Evolutionary conservation across 228 moss, liverwort and hornwort species (phyloP).

Genomic region (Sphagnum fallax): DNA sequence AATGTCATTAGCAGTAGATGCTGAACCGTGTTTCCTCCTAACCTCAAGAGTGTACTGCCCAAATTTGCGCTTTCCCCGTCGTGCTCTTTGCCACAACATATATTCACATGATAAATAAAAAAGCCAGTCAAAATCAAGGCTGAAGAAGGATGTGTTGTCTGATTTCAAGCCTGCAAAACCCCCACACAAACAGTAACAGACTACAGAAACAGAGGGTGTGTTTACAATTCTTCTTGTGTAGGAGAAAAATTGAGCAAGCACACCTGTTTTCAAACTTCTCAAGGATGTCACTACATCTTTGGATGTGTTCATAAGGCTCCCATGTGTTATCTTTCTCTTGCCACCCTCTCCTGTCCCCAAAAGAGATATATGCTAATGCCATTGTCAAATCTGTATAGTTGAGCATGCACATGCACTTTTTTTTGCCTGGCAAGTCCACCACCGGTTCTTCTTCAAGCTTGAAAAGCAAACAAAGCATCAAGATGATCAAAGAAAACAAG

Average conservation of each 20-base stretch:
- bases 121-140: neutral
- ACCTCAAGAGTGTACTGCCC: conserved; percentile 67
- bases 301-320: conserved; percentile 90
- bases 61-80: conserved; percentile 68
- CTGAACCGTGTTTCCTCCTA: conserved; percentile 55
- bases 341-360: conserved; percentile 73
- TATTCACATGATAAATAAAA: neutral
- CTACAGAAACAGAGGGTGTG: neutral
- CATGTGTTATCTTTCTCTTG: conserved; percentile 93
- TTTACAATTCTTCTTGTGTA: no score
- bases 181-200: neutral
- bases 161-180: no score
- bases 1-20: conserved; percentile 52
- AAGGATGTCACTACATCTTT: conserved; percentile 86
- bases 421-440: no score
- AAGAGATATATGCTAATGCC: no score
- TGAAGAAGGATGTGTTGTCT: neutral
- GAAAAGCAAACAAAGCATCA: no score
- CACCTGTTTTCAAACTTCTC: conserved; percentile 93
- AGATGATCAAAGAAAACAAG: no score
- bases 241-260: neutral
- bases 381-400: no score
- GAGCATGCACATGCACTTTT: no score
- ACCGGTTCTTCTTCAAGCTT: no score
- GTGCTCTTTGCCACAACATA: conserved; percentile 54